Conservation (phyloP, 2,329 filamentous ascomycete species). For the Fusarium metavorans region DNA sequence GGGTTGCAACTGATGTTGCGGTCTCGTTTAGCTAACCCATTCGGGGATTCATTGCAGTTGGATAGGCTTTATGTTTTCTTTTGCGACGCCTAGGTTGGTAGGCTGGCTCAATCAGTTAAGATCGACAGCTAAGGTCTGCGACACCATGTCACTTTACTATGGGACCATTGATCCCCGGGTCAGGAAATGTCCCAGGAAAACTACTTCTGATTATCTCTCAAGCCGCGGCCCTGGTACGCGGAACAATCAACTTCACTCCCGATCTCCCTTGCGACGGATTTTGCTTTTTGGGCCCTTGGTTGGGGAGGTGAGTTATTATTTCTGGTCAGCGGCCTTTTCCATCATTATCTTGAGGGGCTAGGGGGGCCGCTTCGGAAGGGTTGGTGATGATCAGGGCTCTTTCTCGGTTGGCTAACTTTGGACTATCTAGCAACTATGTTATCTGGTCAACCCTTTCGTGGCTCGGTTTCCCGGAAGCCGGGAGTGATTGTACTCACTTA, state of each 20-base stretch:
- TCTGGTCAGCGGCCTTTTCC: not conserved
- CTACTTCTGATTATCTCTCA: not conserved
- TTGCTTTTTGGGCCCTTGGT: not conserved
- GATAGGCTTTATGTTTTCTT: conserved; percentile 11
- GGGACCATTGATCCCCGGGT: not conserved
- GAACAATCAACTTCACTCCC: not conserved
- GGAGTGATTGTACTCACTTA: not conserved
- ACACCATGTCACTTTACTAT: not conserved
- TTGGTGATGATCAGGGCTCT: not conserved
- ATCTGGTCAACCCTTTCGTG: not conserved
- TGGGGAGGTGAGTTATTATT: not conserved
- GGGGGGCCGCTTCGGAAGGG: not conserved
- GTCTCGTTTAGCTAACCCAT: not conserved
- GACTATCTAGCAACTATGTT: not conserved
- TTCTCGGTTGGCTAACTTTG: not conserved
- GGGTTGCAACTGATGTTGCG: not conserved
- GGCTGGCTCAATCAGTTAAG: not conserved
- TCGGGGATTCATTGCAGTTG: not conserved
- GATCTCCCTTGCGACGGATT: not conserved
- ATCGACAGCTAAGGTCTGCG: not conserved
- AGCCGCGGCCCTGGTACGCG: not conserved
- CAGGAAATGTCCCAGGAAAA: not conserved
- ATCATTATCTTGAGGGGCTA: not conserved
- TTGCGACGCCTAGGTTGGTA: not conserved
- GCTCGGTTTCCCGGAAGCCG: not conserved